Base-by-base conservation (phyloP, 1,284 basidiomycete genomes). In the Boletus sp. region DNA sequence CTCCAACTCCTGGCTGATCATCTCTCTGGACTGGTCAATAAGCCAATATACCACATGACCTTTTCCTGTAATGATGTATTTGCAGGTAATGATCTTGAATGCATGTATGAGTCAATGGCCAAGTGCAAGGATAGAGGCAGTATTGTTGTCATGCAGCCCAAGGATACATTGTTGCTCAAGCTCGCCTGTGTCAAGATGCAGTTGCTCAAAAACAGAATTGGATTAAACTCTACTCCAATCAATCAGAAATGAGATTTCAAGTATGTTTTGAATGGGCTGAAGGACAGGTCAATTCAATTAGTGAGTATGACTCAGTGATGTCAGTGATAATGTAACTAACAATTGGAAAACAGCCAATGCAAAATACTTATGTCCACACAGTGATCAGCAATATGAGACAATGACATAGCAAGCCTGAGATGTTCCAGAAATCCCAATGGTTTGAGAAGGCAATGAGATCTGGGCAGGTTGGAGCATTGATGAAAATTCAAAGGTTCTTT, bases 121-220 rank as follows among this genome's bases (percentile, higher is more conserved):
- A 7, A 33, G 11, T 47, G 31, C 10, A 33, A 2, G 14, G n/a
- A 23, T 10, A n/a, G n/a, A 9, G 0, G 19, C 21, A 48, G 48
- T 17, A 43, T 44, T 21, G 9, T 56, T 11, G 13, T 57, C 30
- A 35, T 37, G 19, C 38, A 37, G 16, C 40, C 56, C 1, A 49
- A 57, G 25, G 38, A 57, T 35, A 31, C 35, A 16, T 27, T 57
- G 25, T 44, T 49, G 1, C 56, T 57, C 40, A 57, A 44, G 23
- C 35, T 57, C 16, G 8, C 48, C 5, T 33, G 48, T 27, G 23
- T 57, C 7, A 49, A 57, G 19, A 9, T 2, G 4, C 48, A 51
- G 25, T 23, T 43, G 8, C 8, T 23, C 5, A 4, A 49, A 11
- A 19, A 31, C 14, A n/a, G 2, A n/a, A 3, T 21, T 17, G 17